phyloP scores from a whole-genome alignment of 495 filamentous ascomycete species.

The Penicillium roqueforti region DNA sequence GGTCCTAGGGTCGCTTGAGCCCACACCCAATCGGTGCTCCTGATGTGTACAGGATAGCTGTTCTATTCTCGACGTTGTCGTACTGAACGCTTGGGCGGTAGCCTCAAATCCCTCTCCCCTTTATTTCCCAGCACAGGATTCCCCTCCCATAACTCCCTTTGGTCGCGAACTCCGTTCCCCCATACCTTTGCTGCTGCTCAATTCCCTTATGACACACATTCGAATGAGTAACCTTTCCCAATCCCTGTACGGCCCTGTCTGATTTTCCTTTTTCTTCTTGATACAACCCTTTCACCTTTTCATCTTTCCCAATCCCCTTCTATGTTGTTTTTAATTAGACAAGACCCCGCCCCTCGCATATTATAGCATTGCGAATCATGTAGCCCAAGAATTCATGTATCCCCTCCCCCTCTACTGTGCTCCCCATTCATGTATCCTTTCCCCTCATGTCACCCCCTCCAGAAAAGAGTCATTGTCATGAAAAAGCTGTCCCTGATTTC shows the following conservation, averaged over 20 bases:
- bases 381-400: constrained; percentile 52
- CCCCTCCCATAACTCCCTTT: constrained; percentile 7
- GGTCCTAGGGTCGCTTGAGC: not conserved
- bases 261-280: constrained; percentile 18
- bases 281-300: constrained; percentile 21
- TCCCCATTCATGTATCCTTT: constrained; percentile 22
- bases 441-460: constrained; percentile 18
- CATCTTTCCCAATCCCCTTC: constrained; percentile 17
- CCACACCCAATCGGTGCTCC: not conserved
- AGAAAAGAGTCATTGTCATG: constrained; percentile 37
- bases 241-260: constrained; percentile 32
- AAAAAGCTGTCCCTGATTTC: constrained; percentile 29
- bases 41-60: not conserved
- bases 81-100: constrained; percentile 6
- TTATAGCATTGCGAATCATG: constrained; percentile 43
- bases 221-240: constrained; percentile 19
- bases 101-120: constrained; percentile 11
- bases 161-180: constrained; percentile 8
- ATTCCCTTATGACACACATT: constrained; percentile 20
- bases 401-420: constrained; percentile 16
- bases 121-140: constrained; percentile 12
- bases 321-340: constrained; percentile 45
- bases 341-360: constrained; percentile 27
- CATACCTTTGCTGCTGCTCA: constrained; percentile 11
- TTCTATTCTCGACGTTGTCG: not conserved